Evolutionary conservation across 148 eudicot genomes (phyloP).

Genomic region (Silene latifolia): DNA sequence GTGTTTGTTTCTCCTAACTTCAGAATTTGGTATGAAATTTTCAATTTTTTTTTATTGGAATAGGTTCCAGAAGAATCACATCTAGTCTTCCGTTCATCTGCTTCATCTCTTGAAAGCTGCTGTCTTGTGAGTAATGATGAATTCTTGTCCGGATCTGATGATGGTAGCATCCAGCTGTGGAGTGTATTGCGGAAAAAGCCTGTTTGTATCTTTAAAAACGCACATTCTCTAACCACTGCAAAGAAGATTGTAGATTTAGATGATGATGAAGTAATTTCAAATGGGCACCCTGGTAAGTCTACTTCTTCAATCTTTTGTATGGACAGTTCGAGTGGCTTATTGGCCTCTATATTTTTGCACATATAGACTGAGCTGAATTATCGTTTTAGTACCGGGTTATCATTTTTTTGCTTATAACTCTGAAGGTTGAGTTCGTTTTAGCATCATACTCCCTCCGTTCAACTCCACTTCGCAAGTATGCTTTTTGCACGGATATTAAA

Average conservation of each 20-base stretch:
- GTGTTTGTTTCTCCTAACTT: background rate
- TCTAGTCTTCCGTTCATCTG: slow-evolving; percentile 76
- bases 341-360: background rate
- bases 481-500: too few species aligned
- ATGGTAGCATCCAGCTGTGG: slow-evolving; percentile 97
- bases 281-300: slow-evolving; percentile 65
- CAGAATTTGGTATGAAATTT: background rate
- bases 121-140: slow-evolving; percentile 81
- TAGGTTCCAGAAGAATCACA: slow-evolving; percentile 95
- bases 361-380: background rate
- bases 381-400: too few species aligned
- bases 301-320: background rate
- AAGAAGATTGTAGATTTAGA: slow-evolving; percentile 26
- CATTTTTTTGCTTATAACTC: background rate
- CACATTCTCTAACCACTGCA: slow-evolving; percentile 45
- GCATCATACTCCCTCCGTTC: too few species aligned
- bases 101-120: slow-evolving; percentile 78
- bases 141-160: slow-evolving; percentile 91
- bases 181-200: slow-evolving; percentile 73
- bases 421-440: background rate
- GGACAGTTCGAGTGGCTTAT: background rate
- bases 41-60: slow-evolving; percentile 1
- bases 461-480: too few species aligned
- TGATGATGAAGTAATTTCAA: slow-evolving; percentile 39
- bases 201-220: slow-evolving; percentile 74